Evolutionary conservation across 169 alveolate species (phyloP).

Genomic region (Cryptosporidium baileyi): DNA sequence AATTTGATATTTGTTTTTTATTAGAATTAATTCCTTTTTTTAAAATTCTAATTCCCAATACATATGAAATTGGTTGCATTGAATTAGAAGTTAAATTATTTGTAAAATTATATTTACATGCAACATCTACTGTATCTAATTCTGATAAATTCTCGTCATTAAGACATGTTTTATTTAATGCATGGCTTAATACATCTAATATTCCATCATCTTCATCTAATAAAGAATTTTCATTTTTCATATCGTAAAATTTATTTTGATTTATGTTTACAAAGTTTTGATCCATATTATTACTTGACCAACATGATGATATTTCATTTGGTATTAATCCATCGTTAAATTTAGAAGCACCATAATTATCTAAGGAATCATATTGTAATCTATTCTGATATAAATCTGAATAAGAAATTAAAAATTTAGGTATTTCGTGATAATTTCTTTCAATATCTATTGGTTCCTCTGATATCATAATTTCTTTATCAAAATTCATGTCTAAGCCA

Average conservation of each 20-base stretch:
- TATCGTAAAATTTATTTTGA: background rate
- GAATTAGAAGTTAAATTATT: background rate
- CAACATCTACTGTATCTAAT: background rate
- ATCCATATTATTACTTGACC: constrained; percentile 23
- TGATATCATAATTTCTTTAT: background rate
- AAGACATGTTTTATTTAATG: constrained; percentile 16
- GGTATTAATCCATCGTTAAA: background rate
- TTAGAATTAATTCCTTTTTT: background rate
- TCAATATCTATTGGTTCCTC: background rate
- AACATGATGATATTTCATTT: background rate
- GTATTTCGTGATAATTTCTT: constrained; percentile 18
- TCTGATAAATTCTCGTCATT: background rate
- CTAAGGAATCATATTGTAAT: background rate
- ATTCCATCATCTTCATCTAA: constrained; percentile 64
- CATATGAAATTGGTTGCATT: background rate
- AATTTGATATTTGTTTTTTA: constrained; percentile 17
- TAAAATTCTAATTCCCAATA: constrained; percentile 23
- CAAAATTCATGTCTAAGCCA: constrained; percentile 55
- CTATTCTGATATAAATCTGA: constrained; percentile 22
- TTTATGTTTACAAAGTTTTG: background rate
- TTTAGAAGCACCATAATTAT: background rate
- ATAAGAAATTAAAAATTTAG: constrained; percentile 41
- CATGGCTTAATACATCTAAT: constrained; percentile 41
- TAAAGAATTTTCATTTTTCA: background rate
- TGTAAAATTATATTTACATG: background rate